Evolutionary conservation across 1,284 basidiomycete genomes (phyloP), one percentile per base, ranked within the genome.

Genomic region (Xanthoconium separans): DNA sequence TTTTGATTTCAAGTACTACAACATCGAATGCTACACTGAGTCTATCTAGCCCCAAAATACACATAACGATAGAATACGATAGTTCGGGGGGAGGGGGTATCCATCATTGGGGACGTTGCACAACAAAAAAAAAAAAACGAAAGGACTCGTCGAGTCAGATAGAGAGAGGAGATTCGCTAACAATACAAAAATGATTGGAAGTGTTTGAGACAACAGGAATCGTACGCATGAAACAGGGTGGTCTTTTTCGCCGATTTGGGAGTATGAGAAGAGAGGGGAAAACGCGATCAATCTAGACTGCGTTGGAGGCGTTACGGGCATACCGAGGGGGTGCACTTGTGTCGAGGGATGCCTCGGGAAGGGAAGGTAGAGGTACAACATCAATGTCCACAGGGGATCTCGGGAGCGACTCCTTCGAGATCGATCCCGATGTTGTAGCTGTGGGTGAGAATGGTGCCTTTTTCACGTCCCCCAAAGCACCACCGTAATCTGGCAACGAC

Each of bases 401-500:
- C 4, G 69, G 64, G 4, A 71, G 47, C 13, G 67, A 62, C 40
- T 67, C 70, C 52, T 49, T 71, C 2, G 65, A 69, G 2, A 59
- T 58, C 30, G 70, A 68, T 41, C 50, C 54, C 0, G 59, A 36
- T 2, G 52, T 48, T 4, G 65, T 69, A 10, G 51, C 36, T 1
- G 58, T 62, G 6, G 68, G 65, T 0, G 63, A 68, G 36, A 60
- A 60, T 0, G 60, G 49, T 33, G 69, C 56, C 50, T 63, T 60
- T 36, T 61, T 69, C 58, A 71, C 65, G 50, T 72, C 73, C 22
- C 57, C 62, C 54, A 75, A 55, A 40, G 64, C 60, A 20, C 71
- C 70, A 20, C 70, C 71, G 29, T 69, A 72, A 44, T 76, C 76
- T 7, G 58, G 65, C 60, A 74, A 64, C 8, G 73, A 74, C 50